phyloP scores from a whole-genome alignment of 2,329 filamentous ascomycete genomes.

The Nemania sp. region DNA sequence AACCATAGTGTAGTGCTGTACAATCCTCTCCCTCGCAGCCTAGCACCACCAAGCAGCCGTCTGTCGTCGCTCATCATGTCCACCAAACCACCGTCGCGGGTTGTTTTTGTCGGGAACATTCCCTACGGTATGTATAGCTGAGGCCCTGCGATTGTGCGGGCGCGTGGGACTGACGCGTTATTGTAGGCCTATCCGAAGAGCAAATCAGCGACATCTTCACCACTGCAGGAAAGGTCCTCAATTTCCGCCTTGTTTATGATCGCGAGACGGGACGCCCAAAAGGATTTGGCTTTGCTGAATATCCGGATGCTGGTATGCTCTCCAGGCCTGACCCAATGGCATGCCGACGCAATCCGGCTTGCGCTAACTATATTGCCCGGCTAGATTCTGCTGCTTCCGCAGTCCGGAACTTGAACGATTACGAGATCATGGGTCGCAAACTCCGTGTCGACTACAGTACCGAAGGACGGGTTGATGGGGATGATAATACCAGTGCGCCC shows the following conservation, averaged over 20 bases:
- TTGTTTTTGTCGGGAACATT: slow-evolving; percentile 85
- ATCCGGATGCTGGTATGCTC: slow-evolving; percentile 77
- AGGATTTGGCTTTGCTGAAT: slow-evolving; percentile 96
- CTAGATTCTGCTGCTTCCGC: slow-evolving; percentile 83
- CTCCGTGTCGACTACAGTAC: slow-evolving; percentile 95
- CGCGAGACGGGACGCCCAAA: slow-evolving; percentile 93
- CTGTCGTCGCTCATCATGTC: slow-evolving; percentile 58
- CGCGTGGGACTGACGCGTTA: slow-evolving; percentile 2
- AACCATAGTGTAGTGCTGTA: neutral
- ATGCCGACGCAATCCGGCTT: neutral
- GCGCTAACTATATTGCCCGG: slow-evolving; percentile 14
- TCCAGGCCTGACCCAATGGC: neutral
- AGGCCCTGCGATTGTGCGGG: neutral
- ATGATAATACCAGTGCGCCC: slow-evolving; percentile 47
- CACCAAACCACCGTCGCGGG: slow-evolving; percentile 74
- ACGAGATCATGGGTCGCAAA: slow-evolving; percentile 93
- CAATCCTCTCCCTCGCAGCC: neutral
- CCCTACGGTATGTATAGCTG: slow-evolving; percentile 64
- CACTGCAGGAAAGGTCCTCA: slow-evolving; percentile 85
- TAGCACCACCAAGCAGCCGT: slow-evolving; percentile 9
- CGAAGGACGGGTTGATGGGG: slow-evolving; percentile 76
- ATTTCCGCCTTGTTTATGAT: slow-evolving; percentile 93
- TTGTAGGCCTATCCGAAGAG: slow-evolving; percentile 88
- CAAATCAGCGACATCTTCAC: slow-evolving; percentile 94
- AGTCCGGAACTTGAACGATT: slow-evolving; percentile 92